These are phyloP conservation scores for Hyphodiscus sp. DNA, from an alignment of 2,329 filamentous ascomycete genomes.

Conservation along the genomic window DNA sequence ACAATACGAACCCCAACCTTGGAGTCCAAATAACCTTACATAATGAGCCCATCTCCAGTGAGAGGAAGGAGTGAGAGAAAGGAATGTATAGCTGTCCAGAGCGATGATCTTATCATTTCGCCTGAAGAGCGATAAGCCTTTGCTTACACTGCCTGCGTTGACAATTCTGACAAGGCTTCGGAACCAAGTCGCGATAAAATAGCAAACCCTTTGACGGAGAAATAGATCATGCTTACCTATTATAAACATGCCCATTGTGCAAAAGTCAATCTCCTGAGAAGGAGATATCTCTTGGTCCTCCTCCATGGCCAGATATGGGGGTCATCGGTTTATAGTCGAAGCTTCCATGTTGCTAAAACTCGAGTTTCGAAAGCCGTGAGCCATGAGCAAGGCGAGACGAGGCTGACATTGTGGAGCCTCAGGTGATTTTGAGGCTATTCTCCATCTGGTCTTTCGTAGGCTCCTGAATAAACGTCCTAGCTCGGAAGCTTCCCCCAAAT, in stretches of 20 bases:
- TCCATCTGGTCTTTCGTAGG: not conserved
- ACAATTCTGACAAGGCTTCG: not conserved
- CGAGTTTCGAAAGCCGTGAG: not conserved
- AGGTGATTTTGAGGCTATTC: not conserved
- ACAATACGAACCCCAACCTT: conserved; percentile 7
- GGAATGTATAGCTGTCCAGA: not conserved
- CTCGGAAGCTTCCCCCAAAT: not conserved
- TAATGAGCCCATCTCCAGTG: not conserved
- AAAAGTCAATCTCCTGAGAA: conserved; percentile 52
- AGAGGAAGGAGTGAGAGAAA: not conserved
- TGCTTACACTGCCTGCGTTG: not conserved
- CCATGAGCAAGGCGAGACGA: not conserved
- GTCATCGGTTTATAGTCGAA: not conserved
- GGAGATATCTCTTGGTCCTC: conserved; percentile 22
- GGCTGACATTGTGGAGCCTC: not conserved
- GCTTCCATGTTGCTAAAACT: not conserved
- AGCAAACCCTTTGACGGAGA: not conserved
- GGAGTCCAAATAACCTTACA: conserved; percentile 3
- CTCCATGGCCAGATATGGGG: conserved; percentile 7
- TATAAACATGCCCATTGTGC: conserved; percentile 68
- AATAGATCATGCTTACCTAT: conserved; percentile 45
- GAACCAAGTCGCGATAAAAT: not conserved
- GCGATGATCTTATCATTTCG: not conserved
- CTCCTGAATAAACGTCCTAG: not conserved
- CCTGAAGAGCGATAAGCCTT: too few species aligned